Evolutionary conservation across 176 grass and related monocot species (phyloP).

Genomic region (Elymus sibiricus): DNA sequence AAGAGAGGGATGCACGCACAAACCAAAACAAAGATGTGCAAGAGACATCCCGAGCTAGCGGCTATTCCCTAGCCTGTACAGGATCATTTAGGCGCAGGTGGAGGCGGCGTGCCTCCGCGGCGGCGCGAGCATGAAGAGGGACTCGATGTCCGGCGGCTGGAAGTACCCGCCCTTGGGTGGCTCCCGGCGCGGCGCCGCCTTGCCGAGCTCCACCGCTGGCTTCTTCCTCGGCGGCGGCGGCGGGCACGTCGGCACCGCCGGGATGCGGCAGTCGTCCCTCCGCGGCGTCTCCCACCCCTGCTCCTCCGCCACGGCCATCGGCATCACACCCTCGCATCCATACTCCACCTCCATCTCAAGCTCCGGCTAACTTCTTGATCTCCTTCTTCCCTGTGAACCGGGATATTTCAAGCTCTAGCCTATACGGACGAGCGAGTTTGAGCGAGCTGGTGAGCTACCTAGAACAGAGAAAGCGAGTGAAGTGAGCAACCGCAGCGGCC

Average conservation of each 20-base stretch:
- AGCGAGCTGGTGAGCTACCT: background rate
- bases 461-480: background rate
- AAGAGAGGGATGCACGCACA: too few species aligned
- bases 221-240: slow-evolving; percentile 56
- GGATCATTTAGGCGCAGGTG: slow-evolving; percentile 1
- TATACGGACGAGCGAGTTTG: too few species aligned
- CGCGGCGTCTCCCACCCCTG: slow-evolving; percentile 65
- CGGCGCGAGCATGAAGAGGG: slow-evolving; percentile 49
- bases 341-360: background rate
- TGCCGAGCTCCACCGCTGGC: background rate
- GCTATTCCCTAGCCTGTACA: background rate
- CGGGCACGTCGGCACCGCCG: slow-evolving; percentile 45
- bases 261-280: slow-evolving; percentile 67
- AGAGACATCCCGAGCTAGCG: background rate
- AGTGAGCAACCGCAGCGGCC: background rate
- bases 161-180: slow-evolving; percentile 78
- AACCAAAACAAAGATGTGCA: background rate
- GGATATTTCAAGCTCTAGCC: too few species aligned
- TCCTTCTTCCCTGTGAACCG: too few species aligned
- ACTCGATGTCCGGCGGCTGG: slow-evolving; percentile 80
- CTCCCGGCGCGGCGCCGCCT: background rate
- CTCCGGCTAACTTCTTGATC: too few species aligned
- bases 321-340: background rate
- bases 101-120: slow-evolving; percentile 38
- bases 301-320: background rate